These are phyloP conservation scores for Gossypium arboreum DNA, from an alignment of 345 rosid genomes.

Conservation along the genomic window DNA sequence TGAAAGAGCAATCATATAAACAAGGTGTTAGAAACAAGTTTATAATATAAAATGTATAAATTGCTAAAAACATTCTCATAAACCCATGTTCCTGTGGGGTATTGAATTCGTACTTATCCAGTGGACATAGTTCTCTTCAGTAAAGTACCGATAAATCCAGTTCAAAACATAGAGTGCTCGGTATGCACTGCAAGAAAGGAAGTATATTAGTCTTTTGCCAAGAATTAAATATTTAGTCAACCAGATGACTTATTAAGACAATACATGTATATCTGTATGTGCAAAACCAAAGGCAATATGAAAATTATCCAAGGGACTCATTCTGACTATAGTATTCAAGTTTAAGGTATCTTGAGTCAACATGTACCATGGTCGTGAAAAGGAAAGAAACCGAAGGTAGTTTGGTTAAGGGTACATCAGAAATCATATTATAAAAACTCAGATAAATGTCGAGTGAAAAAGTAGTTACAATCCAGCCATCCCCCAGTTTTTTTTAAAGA, in stretches of 20 bases:
- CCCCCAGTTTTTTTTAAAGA: too few relatives aligned
- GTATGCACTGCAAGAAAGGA: slow-evolving; percentile 49
- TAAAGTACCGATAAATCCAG: slow-evolving; percentile 79
- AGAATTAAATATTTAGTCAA: neutral
- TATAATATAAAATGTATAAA: neutral
- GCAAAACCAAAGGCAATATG: neutral
- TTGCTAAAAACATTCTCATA: neutral
- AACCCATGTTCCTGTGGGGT: neutral
- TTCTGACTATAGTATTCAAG: neutral
- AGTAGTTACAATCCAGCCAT: too few relatives aligned
- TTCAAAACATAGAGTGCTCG: slow-evolving; percentile 63
- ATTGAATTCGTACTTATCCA: slow-evolving; percentile 60
- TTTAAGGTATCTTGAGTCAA: neutral
- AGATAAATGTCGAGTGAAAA: neutral
- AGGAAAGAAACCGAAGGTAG: neutral
- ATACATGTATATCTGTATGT: neutral
- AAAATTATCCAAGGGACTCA: neutral
- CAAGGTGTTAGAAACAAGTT: neutral
- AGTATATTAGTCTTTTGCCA: neutral
- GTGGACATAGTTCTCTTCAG: slow-evolving; percentile 58
- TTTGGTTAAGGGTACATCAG: neutral
- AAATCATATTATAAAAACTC: neutral
- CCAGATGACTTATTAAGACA: neutral
- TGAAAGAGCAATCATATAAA: slow-evolving; percentile 24
- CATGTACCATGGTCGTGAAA: neutral